Evolutionary conservation across 805 yeast species (phyloP).

Genomic region (Lipomyces starkeyi): DNA sequence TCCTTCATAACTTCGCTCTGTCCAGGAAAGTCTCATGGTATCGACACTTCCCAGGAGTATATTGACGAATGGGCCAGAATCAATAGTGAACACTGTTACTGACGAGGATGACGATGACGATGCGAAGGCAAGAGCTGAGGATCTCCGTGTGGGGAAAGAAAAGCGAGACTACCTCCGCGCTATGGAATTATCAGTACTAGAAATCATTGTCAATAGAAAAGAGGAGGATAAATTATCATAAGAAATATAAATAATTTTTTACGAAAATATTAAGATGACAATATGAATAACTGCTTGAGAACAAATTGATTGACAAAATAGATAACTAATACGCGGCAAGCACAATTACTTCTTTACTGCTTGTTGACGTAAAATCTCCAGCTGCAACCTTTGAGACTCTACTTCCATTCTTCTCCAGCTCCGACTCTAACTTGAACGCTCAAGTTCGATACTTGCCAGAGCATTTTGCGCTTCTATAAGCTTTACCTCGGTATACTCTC

Average conservation of each 20-base stretch:
- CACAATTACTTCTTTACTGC: conserved; percentile 1
- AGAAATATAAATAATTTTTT: too few species aligned
- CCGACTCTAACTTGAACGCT: conserved; percentile 5
- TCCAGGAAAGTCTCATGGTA: neutral
- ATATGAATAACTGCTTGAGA: too few species aligned
- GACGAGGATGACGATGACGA: conserved; percentile 1
- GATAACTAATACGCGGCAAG: too few species aligned
- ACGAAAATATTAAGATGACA: too few species aligned
- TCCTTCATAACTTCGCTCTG: conserved; percentile 1
- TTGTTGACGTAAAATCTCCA: conserved; percentile 3
- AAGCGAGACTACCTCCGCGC: neutral
- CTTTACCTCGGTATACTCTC: neutral
- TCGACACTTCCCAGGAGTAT: neutral
- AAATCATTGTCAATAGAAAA: neutral
- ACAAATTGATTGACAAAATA: too few species aligned
- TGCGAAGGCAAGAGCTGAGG: conserved; percentile 3
- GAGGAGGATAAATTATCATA: too few species aligned
- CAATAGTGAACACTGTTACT: neutral
- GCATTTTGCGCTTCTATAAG: neutral
- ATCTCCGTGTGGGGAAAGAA: neutral
- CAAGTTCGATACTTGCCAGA: neutral
- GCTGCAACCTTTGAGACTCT: conserved; percentile 1
- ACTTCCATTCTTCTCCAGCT: conserved; percentile 1
- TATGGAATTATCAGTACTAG: neutral
- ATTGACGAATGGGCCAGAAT: conserved; percentile 2